Evolutionary conservation across 352 stramenopile genomes (phyloP), one percentile per base, ranked within the genome.

Genomic region (Phytophthora colocasiae): DNA sequence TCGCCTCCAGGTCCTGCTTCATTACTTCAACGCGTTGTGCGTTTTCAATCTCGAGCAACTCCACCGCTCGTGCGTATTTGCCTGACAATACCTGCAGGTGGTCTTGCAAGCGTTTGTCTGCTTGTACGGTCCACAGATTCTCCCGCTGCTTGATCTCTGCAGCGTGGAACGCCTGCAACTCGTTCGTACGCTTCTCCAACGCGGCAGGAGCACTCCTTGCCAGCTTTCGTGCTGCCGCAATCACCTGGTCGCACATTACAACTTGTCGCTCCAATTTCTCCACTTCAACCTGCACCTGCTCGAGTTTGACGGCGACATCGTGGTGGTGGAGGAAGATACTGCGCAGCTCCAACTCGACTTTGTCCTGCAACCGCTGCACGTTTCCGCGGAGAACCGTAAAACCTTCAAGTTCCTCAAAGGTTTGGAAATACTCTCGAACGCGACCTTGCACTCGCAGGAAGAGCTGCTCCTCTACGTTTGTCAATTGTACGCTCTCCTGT

Each of bases 391-490:
- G 65, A 41, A 78, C 51, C 1, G 63, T 55, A 55, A 80, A 85
- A 1, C 76, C 76, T 46, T 85, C 77, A 24, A 79, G 63, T 59
- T 83, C 62, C 38, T 85, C 67, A 46, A 85, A 81, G 29, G 66
- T 54, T 10, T 56, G 57, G 24, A 81, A 84, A 47, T 81, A 77
- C 14, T 52, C 38, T 22, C 68, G 62, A 9, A 85, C 49, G 11
- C 71, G 73, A 44, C 45, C 31, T 40, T 57, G 60, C 32, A 77
- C 62, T 9, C 66, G 59, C 34, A 65, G 39, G 36, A 76, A 80
- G 39, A 78, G 55, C 38, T 75, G 61, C 52, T 84, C 75, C 66
- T 84, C 69, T 44, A 68, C 69, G 10, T 27, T 15, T 26, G 75
- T 80, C 39, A 80, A 68, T 54, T 49, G 48, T 10, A 29, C 53